Evolutionary conservation across 352 stramenopile species (phyloP).

Genomic region (Phytophthora citrophthora): DNA sequence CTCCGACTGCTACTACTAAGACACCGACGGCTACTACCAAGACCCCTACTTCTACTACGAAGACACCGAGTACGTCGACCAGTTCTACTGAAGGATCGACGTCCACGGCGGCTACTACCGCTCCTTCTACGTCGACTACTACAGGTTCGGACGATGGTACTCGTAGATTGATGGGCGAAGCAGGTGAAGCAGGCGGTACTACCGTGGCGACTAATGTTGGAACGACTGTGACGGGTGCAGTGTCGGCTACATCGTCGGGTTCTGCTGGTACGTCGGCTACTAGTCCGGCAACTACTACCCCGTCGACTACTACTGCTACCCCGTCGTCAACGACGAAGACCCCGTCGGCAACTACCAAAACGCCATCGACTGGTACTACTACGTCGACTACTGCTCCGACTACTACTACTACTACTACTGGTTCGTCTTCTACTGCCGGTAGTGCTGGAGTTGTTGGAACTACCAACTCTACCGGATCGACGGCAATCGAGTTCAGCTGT

Average conservation of each 20-base stretch:
- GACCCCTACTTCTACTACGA: slow-evolving; percentile 18
- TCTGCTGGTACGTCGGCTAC: slow-evolving; percentile 2
- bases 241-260: slow-evolving; percentile 11
- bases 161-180: slow-evolving; percentile 27
- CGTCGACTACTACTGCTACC: slow-evolving; percentile 21
- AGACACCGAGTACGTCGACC: slow-evolving; percentile 21
- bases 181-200: slow-evolving; percentile 21
- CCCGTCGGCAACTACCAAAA: slow-evolving; percentile 16
- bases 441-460: slow-evolving; percentile 9
- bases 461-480: slow-evolving; percentile 14
- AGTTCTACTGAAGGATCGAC: slow-evolving; percentile 19
- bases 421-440: slow-evolving; percentile 17
- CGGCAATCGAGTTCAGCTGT: slow-evolving; percentile 67
- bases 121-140: slow-evolving; percentile 22
- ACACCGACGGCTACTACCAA: slow-evolving; percentile 33
- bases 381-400: slow-evolving; percentile 13
- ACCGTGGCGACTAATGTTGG: slow-evolving; percentile 8
- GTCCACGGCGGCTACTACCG: slow-evolving; percentile 28
- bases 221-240: slow-evolving; percentile 8
- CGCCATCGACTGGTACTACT: slow-evolving; percentile 2
- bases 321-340: slow-evolving; percentile 12
- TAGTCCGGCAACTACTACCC: neutral
- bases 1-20: slow-evolving; percentile 23
- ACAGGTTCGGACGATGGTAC: slow-evolving; percentile 12
- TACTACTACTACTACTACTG: slow-evolving; percentile 10